Evolutionary conservation across 2,329 filamentous ascomycete species (phyloP).

Genomic region (Penicillium sp.): DNA sequence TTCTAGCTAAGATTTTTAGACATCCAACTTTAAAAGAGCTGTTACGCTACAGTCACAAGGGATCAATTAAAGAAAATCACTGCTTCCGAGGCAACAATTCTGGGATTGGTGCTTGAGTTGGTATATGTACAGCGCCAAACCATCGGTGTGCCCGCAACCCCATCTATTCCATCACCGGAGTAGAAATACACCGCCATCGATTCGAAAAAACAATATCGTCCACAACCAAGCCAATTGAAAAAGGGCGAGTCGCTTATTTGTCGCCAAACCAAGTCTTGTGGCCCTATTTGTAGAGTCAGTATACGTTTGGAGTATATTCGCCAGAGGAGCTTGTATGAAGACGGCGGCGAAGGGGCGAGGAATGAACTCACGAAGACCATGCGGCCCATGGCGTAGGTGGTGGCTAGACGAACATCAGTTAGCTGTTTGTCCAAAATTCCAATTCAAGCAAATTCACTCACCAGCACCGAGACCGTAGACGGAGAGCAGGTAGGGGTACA

Average conservation of each 20-base stretch:
- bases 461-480: slow-evolving; percentile 54
- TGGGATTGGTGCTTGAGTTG: slow-evolving; percentile 38
- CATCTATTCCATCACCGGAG: slow-evolving; percentile 32
- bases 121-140: slow-evolving; percentile 44
- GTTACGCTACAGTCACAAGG: background rate
- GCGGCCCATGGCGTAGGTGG: slow-evolving; percentile 50
- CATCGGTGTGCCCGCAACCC: slow-evolving; percentile 30
- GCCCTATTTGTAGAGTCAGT: slow-evolving; percentile 50
- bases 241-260: slow-evolving; percentile 30
- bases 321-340: background rate
- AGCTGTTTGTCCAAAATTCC: background rate
- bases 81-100: slow-evolving; percentile 25
- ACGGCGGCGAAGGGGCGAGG: background rate
- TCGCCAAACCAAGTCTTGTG: slow-evolving; percentile 66
- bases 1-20: no score
- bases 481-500: slow-evolving; percentile 64
- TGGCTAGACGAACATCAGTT: slow-evolving; percentile 24
- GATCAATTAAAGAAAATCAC: no score
- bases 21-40: no score
- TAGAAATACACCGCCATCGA: slow-evolving; percentile 42
- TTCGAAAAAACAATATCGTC: slow-evolving; percentile 18
- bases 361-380: slow-evolving; percentile 46
- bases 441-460: slow-evolving; percentile 37
- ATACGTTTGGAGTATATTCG: slow-evolving; percentile 7
- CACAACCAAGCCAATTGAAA: slow-evolving; percentile 7